A percentile compares a stretch with the other conserved stretches of the same genome.
These are phyloP conservation scores for Orbilia brochopaga DNA, from an alignment of 2,329 filamentous ascomycete species.

Conservation along the genomic window DNA sequence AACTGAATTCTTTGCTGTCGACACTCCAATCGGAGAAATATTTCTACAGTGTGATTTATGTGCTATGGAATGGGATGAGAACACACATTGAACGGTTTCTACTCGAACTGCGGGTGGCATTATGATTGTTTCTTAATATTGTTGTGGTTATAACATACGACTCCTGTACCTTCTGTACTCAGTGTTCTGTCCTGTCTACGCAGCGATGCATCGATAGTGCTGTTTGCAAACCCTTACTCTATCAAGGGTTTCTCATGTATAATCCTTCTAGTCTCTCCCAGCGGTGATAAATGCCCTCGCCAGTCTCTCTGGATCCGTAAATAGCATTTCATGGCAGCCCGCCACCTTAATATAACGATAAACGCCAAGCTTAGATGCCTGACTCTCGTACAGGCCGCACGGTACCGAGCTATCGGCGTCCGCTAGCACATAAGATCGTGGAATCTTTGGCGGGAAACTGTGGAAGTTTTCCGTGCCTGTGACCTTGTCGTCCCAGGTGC, in stretches of 20 bases:
- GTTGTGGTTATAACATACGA: too few relatives aligned
- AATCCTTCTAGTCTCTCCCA: conserved; percentile 22
- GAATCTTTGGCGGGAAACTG: conserved; percentile 27
- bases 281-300: conserved; percentile 25
- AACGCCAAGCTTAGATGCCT: conserved; percentile 21
- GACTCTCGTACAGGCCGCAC: conserved; percentile 26
- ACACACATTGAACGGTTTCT: too few relatives aligned
- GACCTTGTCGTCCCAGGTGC: conserved; percentile 19
- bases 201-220: too few relatives aligned
- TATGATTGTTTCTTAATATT: too few relatives aligned
- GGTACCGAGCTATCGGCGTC: conserved; percentile 23
- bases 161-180: too few relatives aligned
- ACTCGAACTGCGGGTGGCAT: too few relatives aligned
- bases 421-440: conserved; percentile 24
- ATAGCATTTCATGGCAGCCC: conserved; percentile 32
- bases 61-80: too few relatives aligned
- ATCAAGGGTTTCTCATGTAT: too few relatives aligned
- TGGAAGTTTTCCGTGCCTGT: conserved; percentile 20
- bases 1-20: too few relatives aligned
- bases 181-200: too few relatives aligned
- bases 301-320: conserved; percentile 28
- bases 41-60: too few relatives aligned
- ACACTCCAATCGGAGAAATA: too few relatives aligned
- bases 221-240: not conserved
- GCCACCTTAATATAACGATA: conserved; percentile 19